A percentile compares a stretch with the other conserved stretches of the same genome.
These are phyloP conservation scores for Yarrowia porcina DNA, from an alignment of 805 yeast species.

Conservation along the genomic window DNA sequence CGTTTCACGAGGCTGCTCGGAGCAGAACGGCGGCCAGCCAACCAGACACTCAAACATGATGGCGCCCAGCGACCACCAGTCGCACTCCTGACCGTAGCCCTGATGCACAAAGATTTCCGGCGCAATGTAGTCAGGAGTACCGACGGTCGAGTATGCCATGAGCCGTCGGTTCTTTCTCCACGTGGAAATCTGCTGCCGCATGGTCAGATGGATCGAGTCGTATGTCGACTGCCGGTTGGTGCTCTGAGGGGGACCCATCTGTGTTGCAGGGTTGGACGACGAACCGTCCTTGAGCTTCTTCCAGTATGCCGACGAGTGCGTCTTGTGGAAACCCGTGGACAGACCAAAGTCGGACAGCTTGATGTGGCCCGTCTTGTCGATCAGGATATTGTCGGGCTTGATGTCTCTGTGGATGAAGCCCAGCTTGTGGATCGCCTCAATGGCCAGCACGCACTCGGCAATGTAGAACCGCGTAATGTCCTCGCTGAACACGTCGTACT, in stretches of 20 bases:
- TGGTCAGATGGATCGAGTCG: constrained; percentile 91
- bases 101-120: constrained; percentile 91
- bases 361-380: constrained; percentile 72
- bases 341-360: constrained; percentile 73
- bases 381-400: constrained; percentile 92
- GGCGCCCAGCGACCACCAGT: constrained; percentile 97
- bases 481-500: constrained; percentile 91
- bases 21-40: constrained; percentile 96
- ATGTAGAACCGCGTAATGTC: constrained; percentile 85
- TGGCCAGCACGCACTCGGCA: constrained; percentile 94
- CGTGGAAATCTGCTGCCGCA: constrained; percentile 93
- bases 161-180: constrained; percentile 89
- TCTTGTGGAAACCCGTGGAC: constrained; percentile 89
- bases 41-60: constrained; percentile 94
- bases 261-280: constrained; percentile 30
- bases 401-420: constrained; percentile 96
- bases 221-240: constrained; percentile 32
- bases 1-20: constrained; percentile 92
- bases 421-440: constrained; percentile 86
- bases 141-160: constrained; percentile 96
- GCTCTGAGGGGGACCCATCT: constrained; percentile 21
- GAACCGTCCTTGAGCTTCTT: constrained; percentile 65
- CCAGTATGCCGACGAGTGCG: constrained; percentile 86
- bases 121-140: constrained; percentile 94
- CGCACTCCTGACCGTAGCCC: constrained; percentile 96